Percentiles rank a stretch among this genome's conserved stretches.
Evolutionary conservation across 768 basidiomycete species (phyloP).

Genomic region (Trametes cinnabarina): DNA sequence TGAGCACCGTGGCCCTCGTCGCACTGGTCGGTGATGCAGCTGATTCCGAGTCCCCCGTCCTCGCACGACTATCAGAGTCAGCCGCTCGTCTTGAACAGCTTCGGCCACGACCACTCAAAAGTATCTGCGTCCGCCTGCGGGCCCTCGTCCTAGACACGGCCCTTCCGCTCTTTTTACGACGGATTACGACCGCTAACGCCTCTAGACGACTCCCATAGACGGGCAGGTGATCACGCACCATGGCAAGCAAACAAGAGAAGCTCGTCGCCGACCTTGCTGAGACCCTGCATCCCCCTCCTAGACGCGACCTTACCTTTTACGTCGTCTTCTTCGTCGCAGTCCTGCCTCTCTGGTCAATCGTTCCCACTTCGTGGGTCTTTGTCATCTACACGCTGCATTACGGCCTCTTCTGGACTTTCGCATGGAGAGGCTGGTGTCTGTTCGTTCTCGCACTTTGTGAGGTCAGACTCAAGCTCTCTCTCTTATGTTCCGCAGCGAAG

Average conservation of each 20-base stretch:
- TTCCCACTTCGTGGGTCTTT: constrained; percentile 66
- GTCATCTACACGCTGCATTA: constrained; percentile 46
- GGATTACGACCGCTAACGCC: background rate
- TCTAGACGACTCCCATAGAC: background rate
- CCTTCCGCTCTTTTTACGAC: constrained; percentile 12
- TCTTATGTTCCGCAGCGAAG: background rate
- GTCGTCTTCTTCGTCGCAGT: constrained; percentile 54
- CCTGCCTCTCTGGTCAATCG: constrained; percentile 60
- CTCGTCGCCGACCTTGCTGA: constrained; percentile 26
- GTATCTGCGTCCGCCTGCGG: background rate
- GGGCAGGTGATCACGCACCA: background rate
- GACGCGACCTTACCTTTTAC: constrained; percentile 54
- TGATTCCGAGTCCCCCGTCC: background rate
- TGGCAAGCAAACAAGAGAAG: constrained; percentile 8
- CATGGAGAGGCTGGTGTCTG: constrained; percentile 36
- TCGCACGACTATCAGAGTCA: background rate
- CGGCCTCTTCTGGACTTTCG: constrained; percentile 41
- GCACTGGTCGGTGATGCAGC: background rate
- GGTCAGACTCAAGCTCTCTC: constrained; percentile 38
- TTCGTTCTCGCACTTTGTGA: constrained; percentile 59
- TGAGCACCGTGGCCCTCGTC: background rate
- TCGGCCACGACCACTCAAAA: constrained; percentile 3
- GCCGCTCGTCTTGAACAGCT: background rate
- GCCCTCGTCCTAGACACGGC: constrained; percentile 6
- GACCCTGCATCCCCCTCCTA: constrained; percentile 34